Base-by-base conservation (phyloP, 106 monocot genomes). In the Dioscorea alata region DNA sequence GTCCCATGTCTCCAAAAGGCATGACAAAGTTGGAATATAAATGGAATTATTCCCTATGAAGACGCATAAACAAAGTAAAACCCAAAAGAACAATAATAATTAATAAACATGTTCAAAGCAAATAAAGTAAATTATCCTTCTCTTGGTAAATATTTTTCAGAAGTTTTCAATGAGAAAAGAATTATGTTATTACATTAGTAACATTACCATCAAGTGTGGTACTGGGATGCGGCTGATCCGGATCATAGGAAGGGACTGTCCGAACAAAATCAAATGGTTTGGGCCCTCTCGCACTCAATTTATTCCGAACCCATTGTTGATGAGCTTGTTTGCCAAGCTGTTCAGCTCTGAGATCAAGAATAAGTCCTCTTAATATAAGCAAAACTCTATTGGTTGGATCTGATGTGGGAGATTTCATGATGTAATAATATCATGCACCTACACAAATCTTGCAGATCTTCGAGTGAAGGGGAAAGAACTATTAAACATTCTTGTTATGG, bases 261-360 rank as follows among this genome's bases (percentile, higher is more conserved):
- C 65, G 75, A 22, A 63, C 68, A 79, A 96, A 96, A 58, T 92
- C 86, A 79, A 92, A 92, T 80, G 86, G 96, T 59, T 77, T 86
- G 14, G 19, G 20, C 32, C 91, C 89, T 82, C 86, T 89, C 51
- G 48, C 60, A 75, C 72, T 78, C 66, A 96, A 80, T 65, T 84
- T 92, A 60, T 65, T 74, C 72, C 51, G 82, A 61, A 96, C 78
- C 84, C 81, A 84, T 25, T 81, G 64, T 20, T 72, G 78, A 61
- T 78, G 59, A 57, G 78, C 81, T 81, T 89, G 79, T 53, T 72
- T 70, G 60, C 77, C 80, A 76, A 75, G 50, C 66, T 75, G 66
- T 18, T 69, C 79, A 61, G 50, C 31, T 52, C 96, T 96, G 78
- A 65, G 67, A 51, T 42, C 20, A 64, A 65, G 50, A 42, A 71